Conservation (phyloP, 257 asterid species). For the Lithospermum erythrorhizon region DNA sequence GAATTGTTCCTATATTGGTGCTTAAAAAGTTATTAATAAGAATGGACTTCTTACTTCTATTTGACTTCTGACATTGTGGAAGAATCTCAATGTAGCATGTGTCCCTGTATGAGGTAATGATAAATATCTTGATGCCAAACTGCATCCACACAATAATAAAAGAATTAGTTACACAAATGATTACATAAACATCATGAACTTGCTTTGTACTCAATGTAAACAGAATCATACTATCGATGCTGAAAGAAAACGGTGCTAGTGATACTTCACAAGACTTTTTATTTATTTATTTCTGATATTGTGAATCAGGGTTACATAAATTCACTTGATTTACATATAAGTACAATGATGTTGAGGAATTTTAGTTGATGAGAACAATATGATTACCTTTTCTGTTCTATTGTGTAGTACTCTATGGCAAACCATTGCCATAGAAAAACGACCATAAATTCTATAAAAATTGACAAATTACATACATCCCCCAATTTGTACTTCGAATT, state of each 20-base stretch:
- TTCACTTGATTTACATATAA: too few relatives aligned
- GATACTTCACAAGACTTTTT: too few relatives aligned
- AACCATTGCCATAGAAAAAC: too few relatives aligned
- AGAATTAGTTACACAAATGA: neutral
- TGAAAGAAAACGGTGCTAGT: neutral
- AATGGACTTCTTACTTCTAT: constrained; percentile 53
- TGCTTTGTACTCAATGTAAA: neutral
- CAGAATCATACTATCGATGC: neutral
- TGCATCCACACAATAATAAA: constrained; percentile 17
- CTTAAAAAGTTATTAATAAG: neutral
- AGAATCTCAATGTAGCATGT: constrained; percentile 90
- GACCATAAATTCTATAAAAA: too few relatives aligned
- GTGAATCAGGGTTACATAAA: too few relatives aligned
- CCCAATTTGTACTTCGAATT: too few relatives aligned
- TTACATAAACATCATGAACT: neutral
- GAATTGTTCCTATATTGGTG: neutral
- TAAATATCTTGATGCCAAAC: constrained; percentile 77
- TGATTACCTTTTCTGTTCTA: too few relatives aligned
- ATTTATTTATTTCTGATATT: too few relatives aligned
- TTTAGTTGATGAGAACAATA: too few relatives aligned
- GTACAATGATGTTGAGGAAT: too few relatives aligned
- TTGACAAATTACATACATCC: too few relatives aligned
- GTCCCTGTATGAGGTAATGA: constrained; percentile 83
- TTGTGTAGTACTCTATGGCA: too few relatives aligned
- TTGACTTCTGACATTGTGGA: constrained; percentile 58